Conservation (phyloP, 495 filamentous ascomycete species). For the Staphylotrichum longicolle region DNA sequence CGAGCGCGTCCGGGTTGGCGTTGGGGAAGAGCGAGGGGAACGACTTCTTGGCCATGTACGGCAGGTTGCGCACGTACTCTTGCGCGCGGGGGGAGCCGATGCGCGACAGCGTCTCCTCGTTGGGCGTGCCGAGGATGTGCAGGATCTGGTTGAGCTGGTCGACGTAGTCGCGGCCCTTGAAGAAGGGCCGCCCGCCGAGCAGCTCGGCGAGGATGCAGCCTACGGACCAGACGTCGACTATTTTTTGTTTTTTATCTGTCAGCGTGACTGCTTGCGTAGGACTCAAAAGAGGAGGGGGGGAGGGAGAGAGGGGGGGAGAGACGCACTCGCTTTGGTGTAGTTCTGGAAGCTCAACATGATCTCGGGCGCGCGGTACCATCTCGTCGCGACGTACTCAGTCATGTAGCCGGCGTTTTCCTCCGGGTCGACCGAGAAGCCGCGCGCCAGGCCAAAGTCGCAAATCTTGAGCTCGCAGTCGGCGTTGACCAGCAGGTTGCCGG, state of each 20-base stretch:
- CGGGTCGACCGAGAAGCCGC: slow-evolving; percentile 93
- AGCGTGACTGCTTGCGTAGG: too few species aligned
- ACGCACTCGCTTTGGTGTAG: slow-evolving; percentile 98
- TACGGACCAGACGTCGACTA: slow-evolving; percentile 98
- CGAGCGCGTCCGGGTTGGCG: slow-evolving; percentile 93
- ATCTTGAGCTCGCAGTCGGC: slow-evolving; percentile 99
- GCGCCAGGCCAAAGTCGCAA: slow-evolving; percentile 94
- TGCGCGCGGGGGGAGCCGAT: slow-evolving; percentile 95
- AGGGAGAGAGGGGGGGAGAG: neutral
- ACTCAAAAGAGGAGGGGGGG: neutral
- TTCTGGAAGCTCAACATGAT: slow-evolving; percentile 99
- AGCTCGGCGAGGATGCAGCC: slow-evolving; percentile 97
- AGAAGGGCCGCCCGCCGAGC: slow-evolving; percentile 93
- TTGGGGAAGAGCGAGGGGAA: slow-evolving; percentile 89
- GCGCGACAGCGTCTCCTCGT: slow-evolving; percentile 88
- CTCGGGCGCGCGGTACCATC: slow-evolving; percentile 98
- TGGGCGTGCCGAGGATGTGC: slow-evolving; percentile 94
- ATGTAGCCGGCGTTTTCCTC: slow-evolving; percentile 99
- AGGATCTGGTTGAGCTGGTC: slow-evolving; percentile 99
- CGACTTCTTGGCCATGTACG: slow-evolving; percentile 88
- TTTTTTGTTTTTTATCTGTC: slow-evolving; percentile 16
- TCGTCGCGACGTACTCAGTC: slow-evolving; percentile 98
- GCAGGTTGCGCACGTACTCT: slow-evolving; percentile 97
- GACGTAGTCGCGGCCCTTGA: slow-evolving; percentile 98
- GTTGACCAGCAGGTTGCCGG: slow-evolving; percentile 94